Conservation (phyloP, 805 yeast genomes). For the Saccharomycodes ludwigii region DNA sequence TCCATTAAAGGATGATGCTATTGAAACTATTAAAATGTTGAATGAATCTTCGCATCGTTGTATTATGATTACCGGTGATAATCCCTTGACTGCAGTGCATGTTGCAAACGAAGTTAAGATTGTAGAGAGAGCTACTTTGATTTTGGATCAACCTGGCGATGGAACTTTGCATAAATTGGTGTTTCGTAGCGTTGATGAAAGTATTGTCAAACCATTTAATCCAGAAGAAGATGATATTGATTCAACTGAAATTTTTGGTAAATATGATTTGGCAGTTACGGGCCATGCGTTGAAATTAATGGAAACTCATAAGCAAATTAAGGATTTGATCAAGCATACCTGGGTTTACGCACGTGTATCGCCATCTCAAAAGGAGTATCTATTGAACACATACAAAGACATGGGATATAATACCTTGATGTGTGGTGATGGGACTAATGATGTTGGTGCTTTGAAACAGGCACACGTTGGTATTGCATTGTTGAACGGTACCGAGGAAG, state of each 20-base stretch:
- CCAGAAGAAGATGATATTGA: conserved; percentile 31
- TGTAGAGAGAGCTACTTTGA: conserved; percentile 70
- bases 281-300: conserved; percentile 76
- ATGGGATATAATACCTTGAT: conserved; percentile 87
- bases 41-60: conserved; percentile 92
- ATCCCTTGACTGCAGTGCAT: conserved; percentile 95
- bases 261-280: conserved; percentile 80
- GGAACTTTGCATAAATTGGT: conserved; percentile 42
- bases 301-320: conserved; percentile 54
- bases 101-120: conserved; percentile 91
- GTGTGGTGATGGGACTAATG: conserved; percentile 99
- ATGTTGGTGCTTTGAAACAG: conserved; percentile 97
- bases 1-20: conserved; percentile 89
- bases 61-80: conserved; percentile 98
- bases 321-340: conserved; percentile 67
- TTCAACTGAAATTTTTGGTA: conserved; percentile 38
- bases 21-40: conserved; percentile 81
- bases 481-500: conserved; percentile 91
- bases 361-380: conserved; percentile 88
- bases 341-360: conserved; percentile 98
- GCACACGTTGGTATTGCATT: conserved; percentile 98
- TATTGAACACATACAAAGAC: conserved; percentile 69
- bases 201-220: conserved; percentile 53
- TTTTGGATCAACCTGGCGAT: conserved; percentile 75
- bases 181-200: conserved; percentile 80